phyloP scores from a whole-genome alignment of 805 yeast species.

The Pichia rugopelliculosa region DNA sequence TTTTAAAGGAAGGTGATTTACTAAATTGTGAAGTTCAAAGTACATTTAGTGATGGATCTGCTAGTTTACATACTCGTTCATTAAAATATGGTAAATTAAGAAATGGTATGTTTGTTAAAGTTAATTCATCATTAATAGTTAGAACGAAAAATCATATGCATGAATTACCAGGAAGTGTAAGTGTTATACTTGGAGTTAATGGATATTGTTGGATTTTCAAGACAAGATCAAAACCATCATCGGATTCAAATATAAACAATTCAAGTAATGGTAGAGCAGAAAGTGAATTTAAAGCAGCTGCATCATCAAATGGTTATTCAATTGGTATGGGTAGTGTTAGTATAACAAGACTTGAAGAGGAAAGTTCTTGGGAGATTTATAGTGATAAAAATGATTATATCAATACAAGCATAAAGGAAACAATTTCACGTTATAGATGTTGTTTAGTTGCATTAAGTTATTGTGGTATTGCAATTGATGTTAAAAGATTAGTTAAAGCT shows the following conservation, averaged over 20 bases:
- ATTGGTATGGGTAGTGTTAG: constrained; percentile 57
- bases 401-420: constrained; percentile 50
- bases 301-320: constrained; percentile 30
- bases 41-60: constrained; percentile 81
- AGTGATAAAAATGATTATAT: constrained; percentile 82
- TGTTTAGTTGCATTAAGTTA: constrained; percentile 76
- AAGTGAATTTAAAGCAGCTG: constrained; percentile 30
- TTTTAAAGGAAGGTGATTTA: constrained; percentile 91
- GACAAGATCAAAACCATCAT: constrained; percentile 32
- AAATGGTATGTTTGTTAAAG: constrained; percentile 76
- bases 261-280: constrained; percentile 22
- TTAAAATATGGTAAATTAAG: constrained; percentile 91
- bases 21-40: constrained; percentile 95
- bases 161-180: constrained; percentile 89
- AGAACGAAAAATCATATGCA: constrained; percentile 85
- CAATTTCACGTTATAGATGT: constrained; percentile 79
- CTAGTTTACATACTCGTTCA: constrained; percentile 91
- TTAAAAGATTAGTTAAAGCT: constrained; percentile 66
- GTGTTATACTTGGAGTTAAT: constrained; percentile 85
- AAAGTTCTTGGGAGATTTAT: constrained; percentile 88
- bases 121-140: constrained; percentile 76
- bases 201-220: constrained; percentile 92
- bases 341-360: constrained; percentile 81
- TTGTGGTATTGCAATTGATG: constrained; percentile 83
- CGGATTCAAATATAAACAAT: not conserved